Base-by-base conservation (phyloP, 2,329 filamentous ascomycete species). In the Phyllosticta citrichinensis region DNA sequence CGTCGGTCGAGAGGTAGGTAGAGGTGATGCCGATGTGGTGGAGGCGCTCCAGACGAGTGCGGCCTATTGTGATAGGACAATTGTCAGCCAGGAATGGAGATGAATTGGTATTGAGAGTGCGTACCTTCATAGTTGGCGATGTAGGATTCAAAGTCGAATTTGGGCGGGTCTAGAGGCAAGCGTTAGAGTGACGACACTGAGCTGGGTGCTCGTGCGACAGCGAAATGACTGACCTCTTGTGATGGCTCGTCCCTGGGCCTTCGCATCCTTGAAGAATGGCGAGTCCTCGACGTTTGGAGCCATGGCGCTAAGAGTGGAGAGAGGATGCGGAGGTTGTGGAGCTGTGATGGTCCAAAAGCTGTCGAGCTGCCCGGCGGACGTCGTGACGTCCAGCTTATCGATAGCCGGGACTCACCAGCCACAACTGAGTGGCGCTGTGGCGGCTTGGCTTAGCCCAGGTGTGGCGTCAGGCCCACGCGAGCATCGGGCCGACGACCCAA, bases 71-170 rank as follows among this genome's bases (percentile, higher is more conserved):
- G 20, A 52, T 25, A 20, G 58, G 5, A 62, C 55, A 24, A 27
- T 24, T 8, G 20, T 52, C 19, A 59, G n/a, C 50, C 40, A n/a
- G n/a, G 8, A 3, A 22, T 10, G 22, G 24, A 9, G 11, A 2
- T 24, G n/a, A 8, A 5, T 35, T 11, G 4, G 24, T 14, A 24
- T 30, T 30, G 52, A 9, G n/a, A 19, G 10, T 58, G 66, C 77
- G 54, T 76, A 92, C 92, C 91, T 71, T 80, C 81, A 75, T 97
- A 99, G 71, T 97, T 96, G 66, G 87, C 82, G 56, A 96, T 88
- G 74, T 97, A 97, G 47, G 88, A 84, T 63, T 97, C 91, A 52
- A 99, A 82, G 68, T 97, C 94, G 67, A 97, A 87, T 71, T 93
- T 96, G 10, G 93, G 92, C 6, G 83, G 75, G 55, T 91, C 89